Base-by-base conservation (phyloP, 2,329 filamentous ascomycete species). In the Talaromyces albobiverticillius region DNA sequence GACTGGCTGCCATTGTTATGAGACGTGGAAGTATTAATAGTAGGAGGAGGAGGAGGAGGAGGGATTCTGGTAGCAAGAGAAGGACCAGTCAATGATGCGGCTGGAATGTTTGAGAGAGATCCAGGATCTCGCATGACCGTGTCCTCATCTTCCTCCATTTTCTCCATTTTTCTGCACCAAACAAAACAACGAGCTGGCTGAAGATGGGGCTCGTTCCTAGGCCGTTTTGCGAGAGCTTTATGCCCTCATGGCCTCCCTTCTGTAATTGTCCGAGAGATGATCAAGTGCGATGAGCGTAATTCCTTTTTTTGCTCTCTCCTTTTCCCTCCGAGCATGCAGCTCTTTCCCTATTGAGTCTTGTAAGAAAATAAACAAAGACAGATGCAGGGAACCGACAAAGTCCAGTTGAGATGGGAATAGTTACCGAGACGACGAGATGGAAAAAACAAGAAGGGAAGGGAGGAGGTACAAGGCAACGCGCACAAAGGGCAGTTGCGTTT, bases 91-190 rank as follows among this genome's bases (percentile, higher is more conserved):
- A n/a, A n/a, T 43, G 40, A 23, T 22, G 20, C n/a, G 20, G 46
- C 14, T 14, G 29, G 42, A 14, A 52, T 34, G 25, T 38, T 40
- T 22, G 32, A 18, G 36, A 29, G 29, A 41, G 53, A 47, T 38
- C 53, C 25, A 41, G 47, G 23, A 23, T 70, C 68, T 40, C 64
- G 62, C 72, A 74, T 75, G 16, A 73, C 59, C n/a, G 65, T 68
- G 57, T 74, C 72, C 54, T 72, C 70, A 53, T 73, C 70, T 47
- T 62, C 64, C 47, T 69, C 69, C 67, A 63, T 63, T 31, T 25
- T 36, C 41, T 20, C 49, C n/a, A 11, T 20, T 3, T 25, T 43
- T 29, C 31, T 45, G 16, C 16, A 46, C 31, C 9, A 29, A 29
- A 50, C 26, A 55, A 20, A 51, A 32, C 48, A 51, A 32, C 26